Evolutionary conservation across 1,284 basidiomycete species (phyloP).

Genomic region (Athelia psychrophila): DNA sequence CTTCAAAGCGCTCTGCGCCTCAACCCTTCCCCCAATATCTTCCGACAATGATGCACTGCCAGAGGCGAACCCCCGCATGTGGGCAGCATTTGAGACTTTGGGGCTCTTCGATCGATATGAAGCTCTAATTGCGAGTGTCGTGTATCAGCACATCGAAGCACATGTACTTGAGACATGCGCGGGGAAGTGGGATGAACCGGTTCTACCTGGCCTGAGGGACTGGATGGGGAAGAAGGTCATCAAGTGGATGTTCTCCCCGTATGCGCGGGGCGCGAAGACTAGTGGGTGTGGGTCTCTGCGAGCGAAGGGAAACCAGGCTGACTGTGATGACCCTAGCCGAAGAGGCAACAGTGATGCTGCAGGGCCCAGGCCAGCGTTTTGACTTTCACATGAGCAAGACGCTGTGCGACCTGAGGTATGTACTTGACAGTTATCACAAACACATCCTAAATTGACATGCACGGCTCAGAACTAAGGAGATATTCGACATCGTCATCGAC

Average conservation of each 20-base stretch:
- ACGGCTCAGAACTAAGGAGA: conserved; percentile 68
- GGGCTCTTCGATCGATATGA: conserved; percentile 86
- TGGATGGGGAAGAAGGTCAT: conserved; percentile 82
- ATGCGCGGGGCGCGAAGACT: conserved; percentile 60
- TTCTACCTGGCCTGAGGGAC: conserved; percentile 57
- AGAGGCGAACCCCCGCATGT: conserved; percentile 36
- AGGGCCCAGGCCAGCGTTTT: conserved; percentile 82
- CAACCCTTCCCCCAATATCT: conserved; percentile 45
- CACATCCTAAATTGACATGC: conserved; percentile 1
- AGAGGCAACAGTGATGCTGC: conserved; percentile 68
- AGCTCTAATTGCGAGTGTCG: conserved; percentile 77
- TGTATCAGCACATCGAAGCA: conserved; percentile 80
- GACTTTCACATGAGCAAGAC: conserved; percentile 92
- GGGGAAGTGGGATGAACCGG: conserved; percentile 66
- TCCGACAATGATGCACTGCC: conserved; percentile 12
- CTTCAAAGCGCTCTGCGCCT: conserved; percentile 61
- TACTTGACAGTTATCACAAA: conserved; percentile 7
- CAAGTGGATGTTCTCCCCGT: conserved; percentile 81
- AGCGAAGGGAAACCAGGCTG: conserved; percentile 8
- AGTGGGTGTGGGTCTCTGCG: conserved; percentile 35
- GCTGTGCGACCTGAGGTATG: conserved; percentile 80
- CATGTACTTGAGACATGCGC: conserved; percentile 66
- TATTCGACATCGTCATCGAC: conserved; percentile 95
- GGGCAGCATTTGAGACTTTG: conserved; percentile 68
- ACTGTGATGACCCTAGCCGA: conserved; percentile 43